phyloP scores from a whole-genome alignment of 106 monocot species.

The Dioscorea zingiberensis region DNA sequence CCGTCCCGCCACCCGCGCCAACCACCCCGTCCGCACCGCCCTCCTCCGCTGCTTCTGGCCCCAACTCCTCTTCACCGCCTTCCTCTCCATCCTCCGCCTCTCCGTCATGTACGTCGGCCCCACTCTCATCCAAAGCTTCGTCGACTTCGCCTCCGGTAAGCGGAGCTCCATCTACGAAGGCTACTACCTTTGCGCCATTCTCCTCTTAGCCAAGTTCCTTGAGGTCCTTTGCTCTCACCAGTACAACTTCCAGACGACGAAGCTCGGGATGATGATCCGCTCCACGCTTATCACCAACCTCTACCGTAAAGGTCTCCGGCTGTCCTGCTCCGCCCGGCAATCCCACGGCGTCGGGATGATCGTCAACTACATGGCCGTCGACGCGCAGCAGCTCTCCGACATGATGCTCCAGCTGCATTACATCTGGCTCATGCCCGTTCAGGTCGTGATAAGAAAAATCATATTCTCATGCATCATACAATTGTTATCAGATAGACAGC shows the following conservation, averaged over 20 bases:
- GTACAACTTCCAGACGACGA: slow-evolving; percentile 94
- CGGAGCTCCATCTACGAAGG: slow-evolving; percentile 40
- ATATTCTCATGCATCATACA: too few species aligned
- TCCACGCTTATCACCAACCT: slow-evolving; percentile 74
- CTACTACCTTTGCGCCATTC: slow-evolving; percentile 48
- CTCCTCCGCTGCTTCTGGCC: slow-evolving; percentile 81
- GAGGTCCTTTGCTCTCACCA: slow-evolving; percentile 86
- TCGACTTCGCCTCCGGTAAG: slow-evolving; percentile 44
- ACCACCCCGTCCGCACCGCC: slow-evolving; percentile 62
- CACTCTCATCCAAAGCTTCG: slow-evolving; percentile 63
- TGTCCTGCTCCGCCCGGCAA: slow-evolving; percentile 81
- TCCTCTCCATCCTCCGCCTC: slow-evolving; percentile 52
- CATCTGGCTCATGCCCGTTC: slow-evolving; percentile 96
- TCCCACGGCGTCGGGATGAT: slow-evolving; percentile 87
- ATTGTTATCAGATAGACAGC: too few species aligned
- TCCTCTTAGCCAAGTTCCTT: slow-evolving; percentile 67
- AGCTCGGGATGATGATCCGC: slow-evolving; percentile 89
- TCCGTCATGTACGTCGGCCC: slow-evolving; percentile 93
- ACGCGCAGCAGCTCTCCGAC: slow-evolving; percentile 98
- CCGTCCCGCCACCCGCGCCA: slow-evolving; percentile 17
- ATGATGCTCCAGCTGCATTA: slow-evolving; percentile 97
- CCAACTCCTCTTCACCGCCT: slow-evolving; percentile 54
- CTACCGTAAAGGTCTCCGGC: slow-evolving; percentile 77
- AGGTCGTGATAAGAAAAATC: too few species aligned
- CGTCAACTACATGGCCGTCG: slow-evolving; percentile 98